phyloP scores from a whole-genome alignment of 768 basidiomycete genomes.

The Strobilomyces dryophilus region DNA sequence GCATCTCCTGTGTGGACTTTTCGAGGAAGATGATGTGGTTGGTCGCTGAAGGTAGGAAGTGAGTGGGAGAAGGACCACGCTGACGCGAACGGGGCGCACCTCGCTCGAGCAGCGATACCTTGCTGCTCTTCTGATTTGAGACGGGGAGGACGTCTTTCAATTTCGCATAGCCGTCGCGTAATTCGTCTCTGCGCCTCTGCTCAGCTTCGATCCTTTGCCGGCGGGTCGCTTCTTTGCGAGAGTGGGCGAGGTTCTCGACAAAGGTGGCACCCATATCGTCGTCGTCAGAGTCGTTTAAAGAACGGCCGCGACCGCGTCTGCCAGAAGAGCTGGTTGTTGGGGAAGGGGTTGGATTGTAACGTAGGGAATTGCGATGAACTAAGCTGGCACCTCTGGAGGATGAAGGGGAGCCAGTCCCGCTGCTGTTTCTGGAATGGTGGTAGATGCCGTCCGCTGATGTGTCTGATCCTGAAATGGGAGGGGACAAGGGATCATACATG shows the following conservation, averaged over 20 bases:
- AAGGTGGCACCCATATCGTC: conserved; percentile 66
- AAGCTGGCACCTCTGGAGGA: conserved; percentile 73
- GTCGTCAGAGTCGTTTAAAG: conserved; percentile 73
- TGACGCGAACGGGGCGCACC: conserved; percentile 42
- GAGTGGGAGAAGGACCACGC: conserved; percentile 8
- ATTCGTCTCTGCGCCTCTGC: conserved; percentile 82
- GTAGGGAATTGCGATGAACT: conserved; percentile 63
- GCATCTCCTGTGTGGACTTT: conserved; percentile 66
- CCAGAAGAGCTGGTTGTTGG: conserved; percentile 69
- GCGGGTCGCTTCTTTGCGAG: conserved; percentile 80
- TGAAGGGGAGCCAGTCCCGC: conserved; percentile 69
- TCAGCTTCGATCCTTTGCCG: conserved; percentile 87
- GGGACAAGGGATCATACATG: conserved; percentile 81
- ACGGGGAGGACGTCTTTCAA: conserved; percentile 84
- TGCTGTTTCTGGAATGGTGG: conserved; percentile 72
- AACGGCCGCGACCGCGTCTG: conserved; percentile 61
- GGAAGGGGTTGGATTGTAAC: conserved; percentile 81
- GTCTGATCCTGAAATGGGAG: conserved; percentile 86
- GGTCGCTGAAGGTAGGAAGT: conserved; percentile 49
- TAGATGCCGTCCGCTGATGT: conserved; percentile 80
- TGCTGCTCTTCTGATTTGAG: conserved; percentile 89
- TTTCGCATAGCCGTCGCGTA: conserved; percentile 85
- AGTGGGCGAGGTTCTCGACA: conserved; percentile 69
- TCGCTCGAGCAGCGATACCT: conserved; percentile 84
- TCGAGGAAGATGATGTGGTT: conserved; percentile 75